phyloP scores from a whole-genome alignment of 2,329 filamentous ascomycete genomes.

The Pyrenophora graminea region DNA sequence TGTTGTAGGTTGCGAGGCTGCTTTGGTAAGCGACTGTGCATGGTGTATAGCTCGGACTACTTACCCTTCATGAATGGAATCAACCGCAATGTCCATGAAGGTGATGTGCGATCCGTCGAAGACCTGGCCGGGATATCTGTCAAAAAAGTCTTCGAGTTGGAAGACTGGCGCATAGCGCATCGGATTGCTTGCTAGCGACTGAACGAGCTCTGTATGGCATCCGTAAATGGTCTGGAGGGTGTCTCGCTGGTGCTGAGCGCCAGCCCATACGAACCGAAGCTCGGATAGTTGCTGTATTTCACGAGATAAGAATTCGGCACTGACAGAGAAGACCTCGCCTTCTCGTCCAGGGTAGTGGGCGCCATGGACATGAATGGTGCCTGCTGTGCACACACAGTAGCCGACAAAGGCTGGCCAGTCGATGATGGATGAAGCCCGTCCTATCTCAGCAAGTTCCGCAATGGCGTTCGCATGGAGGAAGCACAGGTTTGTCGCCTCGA shows the following conservation, averaged over 20 bases:
- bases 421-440: conserved; percentile 71
- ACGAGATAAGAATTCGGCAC: conserved; percentile 71
- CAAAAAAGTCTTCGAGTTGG: conserved; percentile 85
- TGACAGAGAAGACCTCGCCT: conserved; percentile 66
- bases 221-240: conserved; percentile 77
- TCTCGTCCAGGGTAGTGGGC: conserved; percentile 72
- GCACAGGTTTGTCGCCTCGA: conserved; percentile 86
- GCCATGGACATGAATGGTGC: conserved; percentile 86
- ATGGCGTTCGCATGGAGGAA: conserved; percentile 87
- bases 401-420: conserved; percentile 88
- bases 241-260: conserved; percentile 78
- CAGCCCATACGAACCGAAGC: conserved; percentile 74
- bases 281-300: conserved; percentile 82
- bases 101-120: conserved; percentile 78
- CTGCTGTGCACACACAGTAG: conserved; percentile 84
- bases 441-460: conserved; percentile 78
- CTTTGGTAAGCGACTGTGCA: conserved; percentile 14
- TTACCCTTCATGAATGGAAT: conserved; percentile 63
- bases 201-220: conserved; percentile 80
- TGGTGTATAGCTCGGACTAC: not conserved
- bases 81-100: conserved; percentile 67
- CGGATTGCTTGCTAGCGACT: conserved; percentile 67
- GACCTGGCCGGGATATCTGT: conserved; percentile 72
- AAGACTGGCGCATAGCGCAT: conserved; percentile 79
- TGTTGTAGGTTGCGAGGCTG: conserved; percentile 42